Evolutionary conservation across 148 eudicot genomes (phyloP), one percentile per base, ranked within the genome.

Genomic region (Talinum fruticosum): DNA sequence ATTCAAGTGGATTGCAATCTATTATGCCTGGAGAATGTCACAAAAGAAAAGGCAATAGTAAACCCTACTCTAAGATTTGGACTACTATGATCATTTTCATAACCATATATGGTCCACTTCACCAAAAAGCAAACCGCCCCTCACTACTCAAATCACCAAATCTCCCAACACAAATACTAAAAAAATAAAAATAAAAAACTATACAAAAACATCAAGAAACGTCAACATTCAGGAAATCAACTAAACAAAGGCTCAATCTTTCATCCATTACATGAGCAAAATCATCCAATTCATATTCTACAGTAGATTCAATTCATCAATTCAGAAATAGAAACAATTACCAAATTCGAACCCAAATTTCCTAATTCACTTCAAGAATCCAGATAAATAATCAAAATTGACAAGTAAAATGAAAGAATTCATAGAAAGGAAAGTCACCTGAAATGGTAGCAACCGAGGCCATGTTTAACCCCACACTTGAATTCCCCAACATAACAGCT

Each of bases 391-490:
- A 37, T 49, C 36, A 45, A 71, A 49, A 45, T 21, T 8, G 47
- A 30, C 70, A 53, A 75, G 32, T 6, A 54, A 34, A 29, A 1
- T 15, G 57, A 19, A 19, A 5, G 14, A 18, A 70, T 72, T n/a
- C 6, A 62, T 26, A 21, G 32, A 26, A 72, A 15, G n/a, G 73
- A 59, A 75, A 23, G 8, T 80, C 47, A 92, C 98, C 98, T 89
- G 82, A 92, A 94, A 88, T 89, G 93, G 82, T 94, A 94, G 78
- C 83, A 86, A 51, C 98, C 98, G 76, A 95, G 80, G 54, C 96
- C 98, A 78, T 95, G 99, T 62, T 93, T 96, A 54, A 96, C 88
- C 1, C 97, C 99, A 21, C 82, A 74, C 77, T 91, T 94, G 71
- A 94, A 94, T 73, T 88, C 92, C 1, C 98, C 98, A 78, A 85